Evolutionary conservation across 164 flowering plant genomes (phyloP).

Genomic region (Platanus orientalis): DNA sequence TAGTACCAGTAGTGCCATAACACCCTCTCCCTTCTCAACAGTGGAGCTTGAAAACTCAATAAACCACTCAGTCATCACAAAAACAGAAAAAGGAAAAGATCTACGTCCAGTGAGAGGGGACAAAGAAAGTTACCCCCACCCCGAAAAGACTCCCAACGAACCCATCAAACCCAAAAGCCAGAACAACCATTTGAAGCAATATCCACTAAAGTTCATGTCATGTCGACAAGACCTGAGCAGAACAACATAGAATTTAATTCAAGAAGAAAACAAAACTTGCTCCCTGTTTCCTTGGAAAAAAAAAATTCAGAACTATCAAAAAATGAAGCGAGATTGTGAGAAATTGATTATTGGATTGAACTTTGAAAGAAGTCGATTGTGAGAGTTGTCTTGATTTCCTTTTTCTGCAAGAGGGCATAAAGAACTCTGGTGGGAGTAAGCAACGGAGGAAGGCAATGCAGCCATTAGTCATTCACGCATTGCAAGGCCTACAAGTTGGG

Average conservation of each 20-base stretch:
- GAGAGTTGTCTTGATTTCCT: neutral
- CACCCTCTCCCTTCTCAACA: constrained; percentile 38
- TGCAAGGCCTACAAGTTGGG: constrained; percentile 5
- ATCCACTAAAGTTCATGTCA: constrained; percentile 16
- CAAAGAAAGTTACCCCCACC: neutral
- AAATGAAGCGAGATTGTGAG: neutral
- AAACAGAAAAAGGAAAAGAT: neutral
- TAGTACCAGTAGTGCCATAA: constrained; percentile 31
- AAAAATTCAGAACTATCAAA: neutral
- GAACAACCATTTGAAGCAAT: constrained; percentile 28
- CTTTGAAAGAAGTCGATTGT: constrained; percentile 12
- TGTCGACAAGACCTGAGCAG: constrained; percentile 13
- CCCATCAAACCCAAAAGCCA: constrained; percentile 18
- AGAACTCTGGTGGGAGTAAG: neutral
- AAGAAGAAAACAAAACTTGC: neutral
- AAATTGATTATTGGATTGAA: constrained; percentile 1
- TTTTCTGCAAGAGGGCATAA: neutral
- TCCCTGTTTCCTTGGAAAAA: neutral
- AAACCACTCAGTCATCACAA: constrained; percentile 10
- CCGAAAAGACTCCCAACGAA: constrained; percentile 8
- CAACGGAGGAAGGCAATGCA: neutral
- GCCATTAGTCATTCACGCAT: neutral
- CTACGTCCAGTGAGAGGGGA: too few species aligned
- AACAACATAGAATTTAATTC: neutral
- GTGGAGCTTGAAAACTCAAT: constrained; percentile 15